Evolutionary conservation across 2,329 filamentous ascomycete genomes (phyloP).

Genomic region (Nothophoma quercina): DNA sequence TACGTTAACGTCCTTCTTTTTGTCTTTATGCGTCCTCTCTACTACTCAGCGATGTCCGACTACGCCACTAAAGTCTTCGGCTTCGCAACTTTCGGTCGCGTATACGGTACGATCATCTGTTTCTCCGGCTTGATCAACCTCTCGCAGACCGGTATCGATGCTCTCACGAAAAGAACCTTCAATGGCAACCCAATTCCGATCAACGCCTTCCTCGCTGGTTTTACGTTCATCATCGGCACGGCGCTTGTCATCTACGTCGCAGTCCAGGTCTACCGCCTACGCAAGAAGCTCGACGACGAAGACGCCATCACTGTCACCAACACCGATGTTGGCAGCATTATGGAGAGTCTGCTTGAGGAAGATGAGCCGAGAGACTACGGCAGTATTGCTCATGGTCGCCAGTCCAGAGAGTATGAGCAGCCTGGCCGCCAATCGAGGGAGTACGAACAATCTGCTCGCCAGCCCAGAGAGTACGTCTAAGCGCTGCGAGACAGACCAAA

Average conservation of each 20-base stretch:
- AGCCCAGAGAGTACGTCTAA: too few relatives aligned
- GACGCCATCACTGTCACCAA: slow-evolving; percentile 69
- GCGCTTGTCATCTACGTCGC: slow-evolving; percentile 61
- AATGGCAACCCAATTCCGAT: slow-evolving; percentile 76
- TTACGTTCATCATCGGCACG: slow-evolving; percentile 69
- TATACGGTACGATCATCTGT: slow-evolving; percentile 89
- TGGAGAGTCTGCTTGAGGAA: slow-evolving; percentile 48
- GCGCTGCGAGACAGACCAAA: too few relatives aligned
- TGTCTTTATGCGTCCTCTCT: slow-evolving; percentile 83
- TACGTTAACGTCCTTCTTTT: slow-evolving; percentile 81
- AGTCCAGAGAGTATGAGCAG: slow-evolving; percentile 2
- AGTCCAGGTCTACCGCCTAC: slow-evolving; percentile 41
- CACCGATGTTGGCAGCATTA: slow-evolving; percentile 71
- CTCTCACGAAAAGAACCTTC: slow-evolving; percentile 76
- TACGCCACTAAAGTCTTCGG: slow-evolving; percentile 91
- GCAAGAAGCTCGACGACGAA: slow-evolving; percentile 43
- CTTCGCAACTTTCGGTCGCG: slow-evolving; percentile 86
- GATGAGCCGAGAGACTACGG: slow-evolving; percentile 43
- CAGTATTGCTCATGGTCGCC: slow-evolving; percentile 21
- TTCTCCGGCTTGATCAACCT: slow-evolving; percentile 84
- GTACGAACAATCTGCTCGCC: too few relatives aligned
- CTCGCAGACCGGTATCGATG: slow-evolving; percentile 78
- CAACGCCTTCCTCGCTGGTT: slow-evolving; percentile 69
- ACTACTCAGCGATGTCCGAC: slow-evolving; percentile 89
- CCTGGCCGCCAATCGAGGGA: not conserved